Evolutionary conservation across 176 grass and related monocot genomes (phyloP).

Genomic region (Aegilops umbellulata): DNA sequence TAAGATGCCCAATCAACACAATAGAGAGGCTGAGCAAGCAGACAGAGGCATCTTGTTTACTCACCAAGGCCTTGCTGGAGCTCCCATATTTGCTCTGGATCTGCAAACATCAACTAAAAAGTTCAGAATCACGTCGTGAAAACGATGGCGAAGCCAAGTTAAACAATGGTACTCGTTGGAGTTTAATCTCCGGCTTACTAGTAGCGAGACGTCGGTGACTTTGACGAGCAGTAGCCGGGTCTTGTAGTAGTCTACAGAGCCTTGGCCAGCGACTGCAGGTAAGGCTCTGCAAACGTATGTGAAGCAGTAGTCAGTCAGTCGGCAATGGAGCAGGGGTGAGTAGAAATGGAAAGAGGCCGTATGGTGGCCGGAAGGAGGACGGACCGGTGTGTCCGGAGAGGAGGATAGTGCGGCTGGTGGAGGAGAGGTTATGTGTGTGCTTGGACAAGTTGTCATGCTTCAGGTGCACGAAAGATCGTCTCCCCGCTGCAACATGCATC

Average conservation of each 20-base stretch:
- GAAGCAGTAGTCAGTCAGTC: neutral
- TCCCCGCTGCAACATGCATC: slow-evolving; percentile 47
- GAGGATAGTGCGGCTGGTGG: slow-evolving; percentile 69
- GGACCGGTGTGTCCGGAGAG: slow-evolving; percentile 76
- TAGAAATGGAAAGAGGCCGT: too few relatives aligned
- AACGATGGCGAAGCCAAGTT: too few relatives aligned
- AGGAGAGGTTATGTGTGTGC: slow-evolving; percentile 21
- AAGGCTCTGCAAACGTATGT: slow-evolving; percentile 45
- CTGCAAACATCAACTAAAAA: too few relatives aligned
- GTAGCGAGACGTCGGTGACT: slow-evolving; percentile 61
- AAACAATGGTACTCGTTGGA: too few relatives aligned
- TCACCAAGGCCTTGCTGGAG: too few relatives aligned
- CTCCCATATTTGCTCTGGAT: too few relatives aligned
- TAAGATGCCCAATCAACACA: too few relatives aligned
- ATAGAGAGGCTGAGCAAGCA: too few relatives aligned
- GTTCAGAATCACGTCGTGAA: too few relatives aligned
- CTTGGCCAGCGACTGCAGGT: slow-evolving; percentile 72
- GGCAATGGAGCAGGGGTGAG: too few relatives aligned
- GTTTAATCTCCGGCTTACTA: neutral
- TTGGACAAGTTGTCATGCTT: slow-evolving; percentile 53
- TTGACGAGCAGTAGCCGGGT: slow-evolving; percentile 64
- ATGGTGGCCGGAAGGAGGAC: neutral
- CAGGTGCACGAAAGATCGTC: slow-evolving; percentile 63
- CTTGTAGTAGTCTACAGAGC: slow-evolving; percentile 57
- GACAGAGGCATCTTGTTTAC: too few relatives aligned